Evolutionary conservation across 306 rosid genomes (phyloP).

Genomic region (Sechiopsis laciniata): DNA sequence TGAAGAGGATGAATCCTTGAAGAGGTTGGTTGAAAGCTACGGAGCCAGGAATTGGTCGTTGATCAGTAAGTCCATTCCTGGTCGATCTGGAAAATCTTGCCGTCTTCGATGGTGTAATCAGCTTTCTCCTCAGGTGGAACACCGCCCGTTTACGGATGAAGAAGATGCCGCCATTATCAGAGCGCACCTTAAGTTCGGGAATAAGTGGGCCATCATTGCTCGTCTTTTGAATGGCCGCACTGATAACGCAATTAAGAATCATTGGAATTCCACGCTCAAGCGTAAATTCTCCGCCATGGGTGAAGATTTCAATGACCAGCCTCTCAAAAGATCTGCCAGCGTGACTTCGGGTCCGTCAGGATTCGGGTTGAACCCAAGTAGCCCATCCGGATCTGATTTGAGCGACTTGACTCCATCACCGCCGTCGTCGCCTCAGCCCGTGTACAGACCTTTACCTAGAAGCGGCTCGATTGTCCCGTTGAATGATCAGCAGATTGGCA

Average conservation of each 20-base stretch:
- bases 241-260: no score
- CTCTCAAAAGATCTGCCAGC: slow-evolving; percentile 65
- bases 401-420: slow-evolving; percentile 60
- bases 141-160: slow-evolving; percentile 56
- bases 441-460: slow-evolving; percentile 23
- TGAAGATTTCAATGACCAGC: slow-evolving; percentile 35
- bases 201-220: slow-evolving; percentile 26
- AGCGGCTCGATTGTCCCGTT: slow-evolving; percentile 9
- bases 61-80: slow-evolving; percentile 76
- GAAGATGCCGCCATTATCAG: slow-evolving; percentile 55
- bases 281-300: slow-evolving; percentile 52
- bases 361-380: no score
- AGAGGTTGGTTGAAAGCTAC: slow-evolving; percentile 47
- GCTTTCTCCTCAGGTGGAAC: slow-evolving; percentile 80
- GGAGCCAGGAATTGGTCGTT: slow-evolving; percentile 75
- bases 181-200: slow-evolving; percentile 61
- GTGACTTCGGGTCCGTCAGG: slow-evolving; percentile 32
- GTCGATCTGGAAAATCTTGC: slow-evolving; percentile 82
- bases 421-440: background rate
- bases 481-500: no score
- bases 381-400: slow-evolving; percentile 53
- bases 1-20: slow-evolving; percentile 64
- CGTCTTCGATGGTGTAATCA: slow-evolving; percentile 91
- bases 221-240: no score
- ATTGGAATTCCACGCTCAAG: slow-evolving; percentile 52